Conservation (phyloP, 2,329 filamentous ascomycete genomes). For the Pyricularia pennisetigena region DNA sequence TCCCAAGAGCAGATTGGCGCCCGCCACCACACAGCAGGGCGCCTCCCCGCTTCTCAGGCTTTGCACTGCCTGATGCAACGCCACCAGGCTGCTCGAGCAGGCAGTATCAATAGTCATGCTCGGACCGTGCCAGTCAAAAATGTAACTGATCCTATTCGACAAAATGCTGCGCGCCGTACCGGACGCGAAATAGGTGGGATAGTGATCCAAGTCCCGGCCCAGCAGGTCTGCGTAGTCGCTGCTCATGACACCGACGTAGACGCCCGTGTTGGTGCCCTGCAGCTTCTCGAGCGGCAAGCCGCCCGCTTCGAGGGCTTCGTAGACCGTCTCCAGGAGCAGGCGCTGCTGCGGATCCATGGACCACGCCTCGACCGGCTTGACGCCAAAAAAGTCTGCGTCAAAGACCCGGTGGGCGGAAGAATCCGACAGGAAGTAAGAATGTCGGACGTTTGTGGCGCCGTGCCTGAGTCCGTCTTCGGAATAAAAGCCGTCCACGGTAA, state of each 20-base stretch:
- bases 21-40: constrained; percentile 32
- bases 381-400: constrained; percentile 24
- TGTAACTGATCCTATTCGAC: constrained; percentile 21
- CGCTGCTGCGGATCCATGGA: constrained; percentile 23
- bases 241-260: constrained; percentile 11
- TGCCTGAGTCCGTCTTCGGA: not conserved
- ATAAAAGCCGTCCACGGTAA: not conserved
- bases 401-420: constrained; percentile 23
- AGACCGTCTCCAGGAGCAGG: constrained; percentile 22
- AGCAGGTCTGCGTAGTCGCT: not conserved
- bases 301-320: constrained; percentile 22
- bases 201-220: not conserved
- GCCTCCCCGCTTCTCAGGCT: constrained; percentile 33
- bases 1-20: constrained; percentile 19
- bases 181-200: not conserved
- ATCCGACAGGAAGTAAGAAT: not conserved
- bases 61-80: constrained; percentile 39
- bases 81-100: constrained; percentile 39
- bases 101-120: constrained; percentile 38
- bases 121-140: constrained; percentile 20
- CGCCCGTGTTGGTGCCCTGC: constrained; percentile 12
- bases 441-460: not conserved
- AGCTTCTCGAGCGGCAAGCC: constrained; percentile 12
- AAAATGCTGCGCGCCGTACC: not conserved
- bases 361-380: not conserved